These are phyloP conservation scores for Claviceps fusiformis DNA, from an alignment of 2,329 filamentous ascomycete genomes.

Conservation along the genomic window DNA sequence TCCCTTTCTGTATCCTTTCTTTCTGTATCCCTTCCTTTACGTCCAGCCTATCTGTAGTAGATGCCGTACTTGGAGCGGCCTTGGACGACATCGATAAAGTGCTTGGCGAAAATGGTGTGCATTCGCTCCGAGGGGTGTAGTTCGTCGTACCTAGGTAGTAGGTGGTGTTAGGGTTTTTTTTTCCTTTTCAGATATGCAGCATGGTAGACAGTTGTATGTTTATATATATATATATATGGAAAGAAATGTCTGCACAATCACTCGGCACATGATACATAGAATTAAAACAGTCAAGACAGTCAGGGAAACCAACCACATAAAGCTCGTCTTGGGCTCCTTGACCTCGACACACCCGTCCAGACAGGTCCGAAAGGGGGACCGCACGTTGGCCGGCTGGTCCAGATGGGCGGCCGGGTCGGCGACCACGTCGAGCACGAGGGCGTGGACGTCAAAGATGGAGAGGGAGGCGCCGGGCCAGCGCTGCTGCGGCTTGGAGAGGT, in stretches of 20 bases:
- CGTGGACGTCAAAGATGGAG: conserved; percentile 54
- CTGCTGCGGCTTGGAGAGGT: conserved; percentile 20
- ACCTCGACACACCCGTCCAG: conserved; percentile 15
- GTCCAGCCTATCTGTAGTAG: conserved; percentile 10
- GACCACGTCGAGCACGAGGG: conserved; percentile 51
- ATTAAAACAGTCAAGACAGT: not conserved
- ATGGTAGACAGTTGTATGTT: too few relatives aligned
- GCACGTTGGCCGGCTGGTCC: conserved; percentile 48
- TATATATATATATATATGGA: too few relatives aligned
- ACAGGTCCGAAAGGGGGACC: conserved; percentile 44
- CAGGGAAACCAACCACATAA: conserved; percentile 43
- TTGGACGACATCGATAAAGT: conserved; percentile 27
- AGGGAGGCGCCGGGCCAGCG: conserved; percentile 47
- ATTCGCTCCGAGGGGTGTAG: conserved; percentile 58
- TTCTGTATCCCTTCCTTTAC: too few relatives aligned
- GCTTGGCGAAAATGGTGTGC: conserved; percentile 25
- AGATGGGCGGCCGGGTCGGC: conserved; percentile 47
- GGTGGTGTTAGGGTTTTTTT: not conserved
- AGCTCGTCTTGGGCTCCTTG: conserved; percentile 39
- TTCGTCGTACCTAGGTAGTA: conserved; percentile 40
- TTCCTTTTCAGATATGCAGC: too few relatives aligned
- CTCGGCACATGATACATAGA: too few relatives aligned
- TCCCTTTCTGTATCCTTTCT: not conserved
- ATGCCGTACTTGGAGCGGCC: conserved; percentile 28
- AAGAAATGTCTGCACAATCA: too few relatives aligned